Evolutionary conservation across 305 asterid genomes (phyloP).

Genomic region (Ilex paraguariensis): DNA sequence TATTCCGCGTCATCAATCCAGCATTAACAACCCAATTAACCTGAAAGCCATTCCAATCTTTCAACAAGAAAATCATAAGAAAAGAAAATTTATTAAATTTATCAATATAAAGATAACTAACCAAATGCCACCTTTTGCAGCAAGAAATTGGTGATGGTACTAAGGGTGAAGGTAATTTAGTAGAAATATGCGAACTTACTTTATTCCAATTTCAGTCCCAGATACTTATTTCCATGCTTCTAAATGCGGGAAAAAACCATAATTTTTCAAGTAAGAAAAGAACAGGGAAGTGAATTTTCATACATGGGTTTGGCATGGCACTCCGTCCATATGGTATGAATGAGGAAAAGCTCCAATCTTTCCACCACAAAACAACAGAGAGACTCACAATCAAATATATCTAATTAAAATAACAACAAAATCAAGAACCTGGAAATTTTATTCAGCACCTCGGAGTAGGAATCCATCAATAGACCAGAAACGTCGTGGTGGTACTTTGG

Average conservation of each 20-base stretch:
- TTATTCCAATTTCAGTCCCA: no score
- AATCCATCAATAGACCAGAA: constrained; percentile 47
- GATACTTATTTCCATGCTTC: no score
- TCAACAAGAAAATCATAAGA: neutral
- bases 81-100: no score
- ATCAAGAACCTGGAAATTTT: neutral
- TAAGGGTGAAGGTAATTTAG: no score
- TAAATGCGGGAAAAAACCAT: no score
- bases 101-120: neutral
- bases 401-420: neutral
- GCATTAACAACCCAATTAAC: constrained; percentile 29
- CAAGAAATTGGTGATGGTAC: no score
- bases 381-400: neutral
- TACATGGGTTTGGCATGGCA: constrained; percentile 76
- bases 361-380: constrained; percentile 9
- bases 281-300: constrained; percentile 12
- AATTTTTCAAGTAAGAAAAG: neutral
- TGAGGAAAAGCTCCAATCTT: constrained; percentile 71
- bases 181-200: no score
- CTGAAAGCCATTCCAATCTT: constrained; percentile 13
- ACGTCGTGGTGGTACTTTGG: constrained; percentile 51
- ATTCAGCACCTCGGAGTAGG: constrained; percentile 57
- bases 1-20: constrained; percentile 10
- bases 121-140: neutral
- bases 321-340: constrained; percentile 56